Percentiles rank a stretch among this genome's conserved stretches.
These are phyloP conservation scores for Fusarium sp. DNA, from an alignment of 2,329 filamentous ascomycete genomes.

Conservation along the genomic window DNA sequence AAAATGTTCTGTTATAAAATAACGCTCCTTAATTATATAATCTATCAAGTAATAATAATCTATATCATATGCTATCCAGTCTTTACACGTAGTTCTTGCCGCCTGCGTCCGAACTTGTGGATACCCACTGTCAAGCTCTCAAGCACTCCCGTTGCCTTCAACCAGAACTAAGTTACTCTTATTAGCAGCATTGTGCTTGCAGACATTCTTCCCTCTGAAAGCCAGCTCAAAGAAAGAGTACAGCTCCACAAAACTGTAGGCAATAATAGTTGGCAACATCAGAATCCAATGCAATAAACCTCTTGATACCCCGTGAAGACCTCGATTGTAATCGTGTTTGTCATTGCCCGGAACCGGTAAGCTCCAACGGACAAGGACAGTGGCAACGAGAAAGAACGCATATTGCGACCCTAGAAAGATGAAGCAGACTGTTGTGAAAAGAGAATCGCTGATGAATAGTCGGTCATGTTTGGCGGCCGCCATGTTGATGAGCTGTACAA, in stretches of 20 bases:
- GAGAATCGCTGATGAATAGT: slow-evolving; percentile 13
- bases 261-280: slow-evolving; percentile 33
- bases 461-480: slow-evolving; percentile 6
- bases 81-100: rapidly evolving
- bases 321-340: slow-evolving; percentile 10
- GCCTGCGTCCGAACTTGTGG: not conserved
- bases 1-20: not conserved
- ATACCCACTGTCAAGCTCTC: rapidly evolving
- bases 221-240: slow-evolving; percentile 36
- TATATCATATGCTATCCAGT: rapidly evolving
- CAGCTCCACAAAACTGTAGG: slow-evolving; percentile 33
- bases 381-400: slow-evolving; percentile 11
- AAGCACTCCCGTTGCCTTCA: not conserved
- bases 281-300: slow-evolving; percentile 27
- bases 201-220: slow-evolving; percentile 27
- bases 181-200: slow-evolving; percentile 31
- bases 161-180: slow-evolving; percentile 24
- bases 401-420: slow-evolving; percentile 29
- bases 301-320: slow-evolving; percentile 7
- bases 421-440: slow-evolving; percentile 18
- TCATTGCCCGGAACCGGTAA: slow-evolving; percentile 3
- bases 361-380: slow-evolving; percentile 24
- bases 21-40: not conserved
- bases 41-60: not conserved
- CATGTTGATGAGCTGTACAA: slow-evolving; percentile 26